Base-by-base conservation (phyloP, 495 filamentous ascomycete genomes). In the Cryomyces antarcticus region DNA sequence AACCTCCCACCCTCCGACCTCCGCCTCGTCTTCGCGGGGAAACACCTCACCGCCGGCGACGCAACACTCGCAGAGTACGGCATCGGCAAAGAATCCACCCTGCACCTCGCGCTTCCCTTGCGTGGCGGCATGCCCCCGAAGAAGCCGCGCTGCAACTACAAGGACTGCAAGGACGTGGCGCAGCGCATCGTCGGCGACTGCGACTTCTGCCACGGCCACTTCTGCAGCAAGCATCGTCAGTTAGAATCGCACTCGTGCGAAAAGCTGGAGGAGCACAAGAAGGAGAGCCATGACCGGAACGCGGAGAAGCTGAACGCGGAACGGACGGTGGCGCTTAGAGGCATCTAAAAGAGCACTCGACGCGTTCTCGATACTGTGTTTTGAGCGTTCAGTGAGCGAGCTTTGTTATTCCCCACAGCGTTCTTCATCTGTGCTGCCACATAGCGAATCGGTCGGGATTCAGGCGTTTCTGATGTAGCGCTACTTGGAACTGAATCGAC, bases 201-300 rank as follows among this genome's bases (percentile, higher is more conserved):
- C 66, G 78, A 74, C 42, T 96, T 96, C 64, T 97, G 89, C 68
- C 65, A 75, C 41, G 86, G 86, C 11, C 80, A 89, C 59, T 96
- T 80, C 66, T 97, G 89, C 65, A 82, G 79, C 41, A 86, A 82
- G 66, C 89, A 97, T 65, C 70, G 89, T 11, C 73, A 96, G 61
- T 60, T 96, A 39, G 89, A 97, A 63, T 78, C 83, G 47, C 89
- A 97, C 64, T 79, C 82, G 57, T 97, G 89, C 63, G 73, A 69
- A 45, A 86, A 86, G n/a, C 65, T 97, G 46, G 92, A 96, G 64
- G 79, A 94, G 63, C 94, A 86, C 71, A 95, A 93, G 72, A 85
- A 89, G 67, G 84, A 93, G 59, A 80, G 77, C 12, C 82, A 92
- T 61, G 85, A 88, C 57, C 73, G 81, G 41, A 97, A 97, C 55